Evolutionary conservation across 768 basidiomycete genomes (phyloP).

Genomic region (Lentinula edodes): DNA sequence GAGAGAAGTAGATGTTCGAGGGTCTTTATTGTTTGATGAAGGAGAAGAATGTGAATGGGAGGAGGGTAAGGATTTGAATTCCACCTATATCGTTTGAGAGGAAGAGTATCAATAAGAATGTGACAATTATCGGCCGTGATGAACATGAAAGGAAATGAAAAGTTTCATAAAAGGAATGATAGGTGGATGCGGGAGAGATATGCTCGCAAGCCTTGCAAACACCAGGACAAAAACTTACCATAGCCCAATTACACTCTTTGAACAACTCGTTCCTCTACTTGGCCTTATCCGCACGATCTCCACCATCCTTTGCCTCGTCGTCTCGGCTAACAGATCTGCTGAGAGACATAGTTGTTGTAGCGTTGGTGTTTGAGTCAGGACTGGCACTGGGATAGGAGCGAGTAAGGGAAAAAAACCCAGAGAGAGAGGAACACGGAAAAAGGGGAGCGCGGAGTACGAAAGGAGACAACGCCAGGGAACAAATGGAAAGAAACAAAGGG

Average conservation of each 20-base stretch:
- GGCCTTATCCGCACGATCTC: neutral
- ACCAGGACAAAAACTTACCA: constrained; percentile 47
- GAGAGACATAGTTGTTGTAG: neutral
- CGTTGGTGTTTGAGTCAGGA: neutral
- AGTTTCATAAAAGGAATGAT: neutral
- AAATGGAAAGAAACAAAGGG: neutral
- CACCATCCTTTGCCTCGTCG: neutral
- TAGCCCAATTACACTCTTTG: constrained; percentile 71
- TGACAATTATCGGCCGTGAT: too few species aligned
- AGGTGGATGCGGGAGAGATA: neutral
- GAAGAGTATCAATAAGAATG: neutral
- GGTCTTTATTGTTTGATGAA: constrained; percentile 34
- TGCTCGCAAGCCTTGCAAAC: too few species aligned
- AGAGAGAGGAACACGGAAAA: neutral
- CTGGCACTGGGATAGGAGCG: neutral
- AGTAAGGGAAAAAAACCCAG: neutral
- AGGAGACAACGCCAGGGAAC: neutral
- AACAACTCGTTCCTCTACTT: neutral
- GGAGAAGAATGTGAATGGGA: neutral
- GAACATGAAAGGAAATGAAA: neutral
- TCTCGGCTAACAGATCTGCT: neutral
- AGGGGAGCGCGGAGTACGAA: too few species aligned
- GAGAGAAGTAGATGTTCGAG: constrained; percentile 62
- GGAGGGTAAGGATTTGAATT: constrained; percentile 68
- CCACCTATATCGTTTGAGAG: constrained; percentile 46